phyloP scores from a whole-genome alignment of 78 protist species.

The Cavenderia fasciculata region DNA sequence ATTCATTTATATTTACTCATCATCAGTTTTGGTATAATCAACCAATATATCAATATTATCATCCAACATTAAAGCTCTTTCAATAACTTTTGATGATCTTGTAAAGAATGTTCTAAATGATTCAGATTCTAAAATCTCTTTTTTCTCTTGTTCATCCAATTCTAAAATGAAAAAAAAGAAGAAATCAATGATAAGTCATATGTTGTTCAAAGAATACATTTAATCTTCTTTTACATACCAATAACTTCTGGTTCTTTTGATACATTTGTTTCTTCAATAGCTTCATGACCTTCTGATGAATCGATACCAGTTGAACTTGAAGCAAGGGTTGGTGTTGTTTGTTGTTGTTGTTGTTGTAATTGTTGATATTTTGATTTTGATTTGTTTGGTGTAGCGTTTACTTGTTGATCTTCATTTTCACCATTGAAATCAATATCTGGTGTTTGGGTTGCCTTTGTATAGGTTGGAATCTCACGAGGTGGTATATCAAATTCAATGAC shows the following conservation, averaged over 20 bases:
- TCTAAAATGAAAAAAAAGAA: conserved; percentile 1
- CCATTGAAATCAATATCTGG: neutral
- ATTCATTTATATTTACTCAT: neutral
- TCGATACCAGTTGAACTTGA: too few relatives aligned
- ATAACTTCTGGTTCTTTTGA: conserved; percentile 36
- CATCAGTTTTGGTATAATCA: conserved; percentile 71
- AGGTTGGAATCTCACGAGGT: conserved; percentile 46
- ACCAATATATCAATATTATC: conserved; percentile 69
- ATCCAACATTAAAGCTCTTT: conserved; percentile 77
- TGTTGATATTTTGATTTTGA: conserved; percentile 47
- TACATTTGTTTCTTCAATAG: neutral
- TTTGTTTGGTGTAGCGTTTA: conserved; percentile 18
- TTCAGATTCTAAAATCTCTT: conserved; percentile 25
- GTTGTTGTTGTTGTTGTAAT: conserved; percentile 7
- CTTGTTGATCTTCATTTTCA: conserved; percentile 10
- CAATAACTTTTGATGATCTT: conserved; percentile 71
- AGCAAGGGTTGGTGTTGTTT: neutral
- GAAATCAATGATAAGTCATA: neutral
- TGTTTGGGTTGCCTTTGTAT: conserved; percentile 51
- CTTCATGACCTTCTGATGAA: too few relatives aligned
- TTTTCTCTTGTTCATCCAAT: conserved; percentile 29
- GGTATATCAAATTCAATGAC: conserved; percentile 48
- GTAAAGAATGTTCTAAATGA: conserved; percentile 69
- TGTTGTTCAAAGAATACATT: neutral
- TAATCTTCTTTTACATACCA: neutral